These are phyloP conservation scores for Nakazawaea laoshanensis DNA, from an alignment of 805 yeast genomes.

Conservation along the genomic window DNA sequence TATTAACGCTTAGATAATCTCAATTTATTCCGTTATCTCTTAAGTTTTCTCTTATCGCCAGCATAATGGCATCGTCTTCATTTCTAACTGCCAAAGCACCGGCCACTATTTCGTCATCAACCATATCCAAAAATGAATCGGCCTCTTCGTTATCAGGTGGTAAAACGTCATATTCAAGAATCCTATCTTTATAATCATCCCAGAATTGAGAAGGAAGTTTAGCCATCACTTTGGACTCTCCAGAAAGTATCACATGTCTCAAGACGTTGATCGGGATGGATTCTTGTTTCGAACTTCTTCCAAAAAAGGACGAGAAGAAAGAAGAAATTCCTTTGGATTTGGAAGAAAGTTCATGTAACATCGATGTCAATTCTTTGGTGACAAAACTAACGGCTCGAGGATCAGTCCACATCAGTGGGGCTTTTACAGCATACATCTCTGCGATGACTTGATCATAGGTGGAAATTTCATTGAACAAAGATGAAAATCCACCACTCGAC, in stretches of 20 bases:
- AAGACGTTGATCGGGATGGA: slow-evolving; percentile 51
- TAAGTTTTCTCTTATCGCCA: slow-evolving; percentile 10
- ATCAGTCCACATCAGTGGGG: slow-evolving; percentile 39
- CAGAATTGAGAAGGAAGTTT: slow-evolving; percentile 55
- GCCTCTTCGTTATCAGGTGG: slow-evolving; percentile 50
- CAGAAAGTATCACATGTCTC: slow-evolving; percentile 62
- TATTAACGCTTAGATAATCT: slow-evolving; percentile 45
- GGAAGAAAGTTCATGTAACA: slow-evolving; percentile 7
- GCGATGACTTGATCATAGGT: slow-evolving; percentile 32
- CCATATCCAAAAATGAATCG: slow-evolving; percentile 31
- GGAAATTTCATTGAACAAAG: slow-evolving; percentile 19
- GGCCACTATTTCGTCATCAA: slow-evolving; percentile 38
- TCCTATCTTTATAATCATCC: slow-evolving; percentile 52
- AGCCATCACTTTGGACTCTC: slow-evolving; percentile 66
- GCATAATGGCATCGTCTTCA: slow-evolving; percentile 20
- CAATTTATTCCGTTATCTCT: background rate
- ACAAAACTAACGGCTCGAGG: slow-evolving; percentile 37
- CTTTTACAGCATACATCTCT: slow-evolving; percentile 53
- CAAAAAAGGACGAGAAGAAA: slow-evolving; percentile 10
- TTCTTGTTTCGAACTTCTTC: background rate
- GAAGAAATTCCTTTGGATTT: slow-evolving; percentile 1
- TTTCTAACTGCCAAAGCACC: slow-evolving; percentile 30
- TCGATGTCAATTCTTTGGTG: slow-evolving; percentile 27
- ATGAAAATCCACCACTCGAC: slow-evolving; percentile 26
- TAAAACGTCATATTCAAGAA: slow-evolving; percentile 62